Base-by-base conservation (phyloP, 352 stramenopile species). In the Globisporangium nunn region DNA sequence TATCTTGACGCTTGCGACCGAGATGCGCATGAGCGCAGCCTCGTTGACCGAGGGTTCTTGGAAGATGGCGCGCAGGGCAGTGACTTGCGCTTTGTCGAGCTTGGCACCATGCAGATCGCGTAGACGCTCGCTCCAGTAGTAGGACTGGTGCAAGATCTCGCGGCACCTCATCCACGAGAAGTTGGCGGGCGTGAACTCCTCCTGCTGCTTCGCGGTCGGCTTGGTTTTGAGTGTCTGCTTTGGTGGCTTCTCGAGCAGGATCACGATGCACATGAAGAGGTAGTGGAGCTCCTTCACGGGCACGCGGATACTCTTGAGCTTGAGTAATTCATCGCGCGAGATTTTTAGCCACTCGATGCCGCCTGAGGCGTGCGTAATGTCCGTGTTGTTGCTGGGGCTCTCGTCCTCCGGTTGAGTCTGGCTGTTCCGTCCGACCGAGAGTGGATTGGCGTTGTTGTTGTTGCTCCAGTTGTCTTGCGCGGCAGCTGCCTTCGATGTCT, bases 241-340 rank as follows among this genome's bases (percentile, higher is more conserved):
- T 3, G 69, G 59, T 2, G 78, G 68, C n/a, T 68, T 74, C 17
- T 90, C 71, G 6, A 90, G 54, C 23, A 92, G 57, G 3, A 88
- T 61, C n/a, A 85, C 69, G 43, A 92, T 65, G 52, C 79, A 90
- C 74, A 92, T 87, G 64, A 90, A 80, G 4, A 92, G 66, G 48
- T 79, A 87, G 50, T 92, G 82, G 14, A 92, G 66, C 68, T 90
- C 82, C 52, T 75, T 76, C 8, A 85, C 66, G 4, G 79, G 78
- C 0, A 87, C 71, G 7, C 79, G 81, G 35, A 89, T 86, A 41
- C 65, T 67, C 10, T 77, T 75, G 41, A 92, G 61, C 53, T 86
- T 75, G 33, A 78, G 61, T 60, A 79, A 84, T 48, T 92, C 79
- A 33, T 87, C 79, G 12, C 71, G 72, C 28, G 82, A 82, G 52